phyloP scores from a whole-genome alignment of 2,329 filamentous ascomycete genomes.

The Stachybotrys elegans region DNA sequence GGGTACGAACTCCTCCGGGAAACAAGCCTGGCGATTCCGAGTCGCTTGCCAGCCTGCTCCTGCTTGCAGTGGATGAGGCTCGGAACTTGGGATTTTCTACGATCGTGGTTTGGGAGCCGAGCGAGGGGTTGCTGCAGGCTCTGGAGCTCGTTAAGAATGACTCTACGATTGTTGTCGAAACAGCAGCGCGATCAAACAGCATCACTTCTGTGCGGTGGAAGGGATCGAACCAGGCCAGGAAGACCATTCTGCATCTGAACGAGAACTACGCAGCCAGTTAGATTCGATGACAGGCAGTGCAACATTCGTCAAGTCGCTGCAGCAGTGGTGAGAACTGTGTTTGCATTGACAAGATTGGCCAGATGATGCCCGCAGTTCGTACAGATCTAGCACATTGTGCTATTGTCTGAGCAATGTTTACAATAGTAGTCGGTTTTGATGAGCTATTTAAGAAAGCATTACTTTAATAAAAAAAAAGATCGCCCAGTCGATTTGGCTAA shows the following conservation, averaged over 20 bases:
- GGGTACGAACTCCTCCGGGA: not conserved
- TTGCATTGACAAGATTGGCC: too few species aligned
- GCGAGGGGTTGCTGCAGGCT: not conserved
- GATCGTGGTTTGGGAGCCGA: not conserved
- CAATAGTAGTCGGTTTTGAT: too few species aligned
- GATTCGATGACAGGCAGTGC: too few species aligned
- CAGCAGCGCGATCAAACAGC: not conserved
- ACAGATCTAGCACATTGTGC: too few species aligned
- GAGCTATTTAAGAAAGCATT: too few species aligned
- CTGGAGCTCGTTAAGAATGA: not conserved
- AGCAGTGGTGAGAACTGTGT: too few species aligned
- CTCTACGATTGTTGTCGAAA: not conserved
- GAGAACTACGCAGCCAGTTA: not conserved
- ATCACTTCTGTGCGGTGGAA: conserved; percentile 1
- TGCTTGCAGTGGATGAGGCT: not conserved
- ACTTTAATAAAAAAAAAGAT: too few species aligned
- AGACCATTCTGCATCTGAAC: not conserved
- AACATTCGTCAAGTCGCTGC: too few species aligned
- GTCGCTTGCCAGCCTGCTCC: not conserved
- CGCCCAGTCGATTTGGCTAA: too few species aligned
- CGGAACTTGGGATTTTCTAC: not conserved
- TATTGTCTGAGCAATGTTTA: too few species aligned
- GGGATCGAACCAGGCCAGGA: not conserved
- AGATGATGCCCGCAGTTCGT: too few species aligned
- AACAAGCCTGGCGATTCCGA: not conserved